These are phyloP conservation scores for Pseudogymnoascus sp. DNA, from an alignment of 2,329 filamentous ascomycete genomes.

Conservation along the genomic window DNA sequence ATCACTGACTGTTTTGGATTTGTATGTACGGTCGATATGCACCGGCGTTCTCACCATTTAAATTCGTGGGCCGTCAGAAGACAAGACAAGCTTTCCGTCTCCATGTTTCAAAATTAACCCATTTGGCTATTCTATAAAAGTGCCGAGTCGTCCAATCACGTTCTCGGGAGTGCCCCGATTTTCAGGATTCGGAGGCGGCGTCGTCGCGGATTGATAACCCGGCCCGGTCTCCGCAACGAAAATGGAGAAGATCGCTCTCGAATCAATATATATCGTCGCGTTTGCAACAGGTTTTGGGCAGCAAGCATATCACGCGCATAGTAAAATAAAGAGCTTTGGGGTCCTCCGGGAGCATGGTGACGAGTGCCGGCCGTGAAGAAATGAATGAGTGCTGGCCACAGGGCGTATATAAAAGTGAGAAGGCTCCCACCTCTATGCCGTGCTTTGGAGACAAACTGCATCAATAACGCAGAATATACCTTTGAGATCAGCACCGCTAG, in stretches of 20 bases:
- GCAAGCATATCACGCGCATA: not conserved
- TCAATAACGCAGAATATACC: not conserved
- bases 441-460: not conserved
- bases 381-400: not conserved
- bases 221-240: conserved; percentile 7
- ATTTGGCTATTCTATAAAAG: conserved; percentile 3
- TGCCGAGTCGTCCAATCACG: not conserved
- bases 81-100: conserved; percentile 4
- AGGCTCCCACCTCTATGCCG: not conserved
- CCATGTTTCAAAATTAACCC: not conserved
- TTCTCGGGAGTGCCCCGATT: not conserved
- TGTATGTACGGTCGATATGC: not conserved
- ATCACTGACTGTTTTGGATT: not conserved
- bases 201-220: conserved; percentile 1
- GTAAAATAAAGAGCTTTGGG: not conserved
- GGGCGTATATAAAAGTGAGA: conserved; percentile 4
- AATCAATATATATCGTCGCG: not conserved
- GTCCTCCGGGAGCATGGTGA: not conserved
- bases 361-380: not conserved
- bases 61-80: not conserved
- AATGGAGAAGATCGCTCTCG: not conserved
- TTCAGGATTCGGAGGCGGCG: not conserved
- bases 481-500: not conserved
- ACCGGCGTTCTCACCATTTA: not conserved
- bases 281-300: not conserved